Evolutionary conservation across 1,139 yeast species (phyloP).

Genomic region (Yamadazyma siamensis): DNA sequence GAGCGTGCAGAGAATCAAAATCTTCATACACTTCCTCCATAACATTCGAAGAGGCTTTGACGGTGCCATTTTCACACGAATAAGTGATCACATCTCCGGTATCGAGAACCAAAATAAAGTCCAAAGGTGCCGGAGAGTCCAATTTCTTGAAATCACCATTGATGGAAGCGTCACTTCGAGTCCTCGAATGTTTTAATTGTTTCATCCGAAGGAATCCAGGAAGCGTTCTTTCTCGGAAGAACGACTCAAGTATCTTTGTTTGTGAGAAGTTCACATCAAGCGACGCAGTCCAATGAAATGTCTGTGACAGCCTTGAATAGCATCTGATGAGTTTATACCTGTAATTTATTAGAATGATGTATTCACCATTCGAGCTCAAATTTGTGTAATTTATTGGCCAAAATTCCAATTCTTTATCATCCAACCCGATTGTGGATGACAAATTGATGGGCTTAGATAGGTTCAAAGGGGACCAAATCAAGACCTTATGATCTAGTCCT

Average conservation of each 20-base stretch:
- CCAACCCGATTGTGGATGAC: constrained; percentile 31
- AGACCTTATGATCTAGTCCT: constrained; percentile 68
- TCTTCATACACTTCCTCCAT: constrained; percentile 22
- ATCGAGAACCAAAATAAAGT: constrained; percentile 32
- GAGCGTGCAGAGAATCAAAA: constrained; percentile 6
- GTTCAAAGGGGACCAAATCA: constrained; percentile 69
- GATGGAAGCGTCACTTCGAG: constrained; percentile 28
- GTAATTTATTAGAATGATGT: constrained; percentile 55
- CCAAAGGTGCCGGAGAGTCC: constrained; percentile 22
- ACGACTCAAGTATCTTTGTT: constrained; percentile 49
- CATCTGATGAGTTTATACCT: constrained; percentile 50
- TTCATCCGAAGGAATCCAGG: constrained; percentile 50
- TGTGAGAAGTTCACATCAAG: constrained; percentile 18
- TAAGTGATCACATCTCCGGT: constrained; percentile 48
- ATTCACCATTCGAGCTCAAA: constrained; percentile 59
- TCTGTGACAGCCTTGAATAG: constrained; percentile 51
- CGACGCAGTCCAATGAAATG: constrained; percentile 50
- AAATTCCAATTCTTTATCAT: constrained; percentile 27
- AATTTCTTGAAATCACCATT: constrained; percentile 35
- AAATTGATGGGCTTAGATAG: constrained; percentile 35
- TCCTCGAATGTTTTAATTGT: constrained; percentile 27
- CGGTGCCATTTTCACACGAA: constrained; percentile 46
- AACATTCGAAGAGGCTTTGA: constrained; percentile 22
- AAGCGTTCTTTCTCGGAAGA: constrained; percentile 55
- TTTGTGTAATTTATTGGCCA: constrained; percentile 70